Base-by-base conservation (phyloP, 805 yeast genomes). In the Zygoascus biomembranicola region DNA sequence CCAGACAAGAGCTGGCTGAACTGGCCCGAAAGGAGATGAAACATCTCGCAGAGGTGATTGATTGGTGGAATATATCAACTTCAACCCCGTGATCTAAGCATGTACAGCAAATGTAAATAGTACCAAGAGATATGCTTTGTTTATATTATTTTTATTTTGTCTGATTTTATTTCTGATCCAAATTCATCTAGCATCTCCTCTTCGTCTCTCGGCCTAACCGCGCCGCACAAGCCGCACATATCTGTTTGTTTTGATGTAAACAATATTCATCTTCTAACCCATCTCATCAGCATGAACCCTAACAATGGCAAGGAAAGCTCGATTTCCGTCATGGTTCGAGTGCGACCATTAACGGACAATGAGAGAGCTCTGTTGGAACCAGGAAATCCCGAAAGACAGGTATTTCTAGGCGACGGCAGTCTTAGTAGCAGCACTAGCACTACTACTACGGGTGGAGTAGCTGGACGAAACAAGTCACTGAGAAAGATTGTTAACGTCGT, bases 401-500 rank as follows among this genome's bases (percentile, higher is more conserved):
- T 73, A 20, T 79, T 81, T 57, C 67, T 75, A 9, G 81, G 85
- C 1, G 84, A 78, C 58, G 86, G 84, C 1, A 75, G 82, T 8
- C 69, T 81, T 20, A 67, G 71, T 51, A 59, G 62, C 32, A 35
- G 45, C n/a, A 2, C 44, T 18, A 60, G 45, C 9, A 35, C 55
- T 32, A 47, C 51, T 28, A 55, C 51, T 11, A 35, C 54, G 2
- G 43, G 66, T 62, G 47, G 62, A 58, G 37, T 8, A 55, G 52
- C 39, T 48, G 60, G 32, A 19, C 51, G 49, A 47, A 62, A 64
- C 39, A 62, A 69, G 44, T 84, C 87, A 0, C 72, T 87, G 26
- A 72, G 94, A 53, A 84, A 83, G 60, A 77, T 88, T 32, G 77
- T 90, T 23, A 81, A 84, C 55, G 90, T 87, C 28, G 90, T 87